Evolutionary conservation across 441 rosid genomes (phyloP), one percentile per base, ranked within the genome.

Genomic region (Raphanus hybrid): DNA sequence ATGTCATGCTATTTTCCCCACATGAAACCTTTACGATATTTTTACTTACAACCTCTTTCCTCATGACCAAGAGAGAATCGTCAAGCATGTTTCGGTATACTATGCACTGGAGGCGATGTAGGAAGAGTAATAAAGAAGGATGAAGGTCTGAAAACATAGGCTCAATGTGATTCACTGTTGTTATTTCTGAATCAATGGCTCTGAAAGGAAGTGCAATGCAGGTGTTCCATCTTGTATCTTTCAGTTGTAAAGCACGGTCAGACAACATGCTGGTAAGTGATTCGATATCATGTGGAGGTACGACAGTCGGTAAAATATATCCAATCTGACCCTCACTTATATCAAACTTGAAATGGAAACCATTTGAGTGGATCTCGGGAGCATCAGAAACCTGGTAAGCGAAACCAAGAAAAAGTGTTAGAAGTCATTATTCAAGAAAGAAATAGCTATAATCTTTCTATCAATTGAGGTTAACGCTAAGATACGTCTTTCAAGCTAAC

Each of bases 321-420:
- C 99, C 98, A 81, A 96, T 96, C 86, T 92, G 97, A 78, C 98
- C 99, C 71, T 90, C 92, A 67, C 91, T 90, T 78, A 90, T 89
- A 85, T 96, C 99, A 83, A 96, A 96, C 85, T 92, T 93, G 77
- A 96, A 82, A 82, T 96, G 99, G 85, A 91, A 93, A 70, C 98
- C 99, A 83, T 93, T 96, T 66, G 99, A 96, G 85, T 96, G 99
- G 79, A 96, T 93, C 90, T 96, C 97, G n/a, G 99, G 99, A 79
- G 98, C 90, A 87, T 96, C 89, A 52, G 98, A 92, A 71, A 96
- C 89, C 99, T 96, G 82, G 74, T 82, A 72, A 67, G 59, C 43
- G 73, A 67, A 68, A 72, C 75, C 77, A 82, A 67, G 61, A n/a
- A 78, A 67, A 61, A 55, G 7, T 50, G 29, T 69, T 65, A 70